These are phyloP conservation scores for Nannizzia gypsea DNA, from an alignment of 2,329 filamentous ascomycete species.

Conservation along the genomic window DNA sequence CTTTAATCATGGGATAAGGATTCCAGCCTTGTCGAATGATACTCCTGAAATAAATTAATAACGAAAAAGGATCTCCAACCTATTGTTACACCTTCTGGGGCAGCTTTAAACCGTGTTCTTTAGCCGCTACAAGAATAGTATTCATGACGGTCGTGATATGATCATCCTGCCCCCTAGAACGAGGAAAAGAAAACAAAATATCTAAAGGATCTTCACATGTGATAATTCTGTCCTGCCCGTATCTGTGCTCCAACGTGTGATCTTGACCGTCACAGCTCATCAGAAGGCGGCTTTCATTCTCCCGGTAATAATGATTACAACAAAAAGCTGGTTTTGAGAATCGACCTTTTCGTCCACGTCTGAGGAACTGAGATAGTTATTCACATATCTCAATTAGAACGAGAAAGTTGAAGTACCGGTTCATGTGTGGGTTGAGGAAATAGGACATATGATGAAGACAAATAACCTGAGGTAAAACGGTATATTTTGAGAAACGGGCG, in stretches of 20 bases:
- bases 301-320: constrained; percentile 21
- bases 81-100: background rate
- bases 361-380: constrained; percentile 14
- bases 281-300: constrained; percentile 42
- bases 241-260: constrained; percentile 54
- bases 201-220: background rate
- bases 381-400: constrained; percentile 2
- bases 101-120: background rate
- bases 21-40: background rate
- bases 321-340: constrained; percentile 15
- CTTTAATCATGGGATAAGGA: background rate
- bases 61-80: background rate
- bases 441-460: background rate
- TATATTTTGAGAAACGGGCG: background rate
- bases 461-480: background rate
- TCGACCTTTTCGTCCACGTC: constrained; percentile 36
- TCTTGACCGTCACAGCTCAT: constrained; percentile 53
- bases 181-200: background rate
- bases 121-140: background rate
- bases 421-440: background rate
- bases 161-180: background rate
- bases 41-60: background rate
- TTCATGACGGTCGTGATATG: background rate
- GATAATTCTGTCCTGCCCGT: constrained; percentile 46
- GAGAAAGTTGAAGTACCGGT: background rate